These are phyloP conservation scores for Vicia sativa DNA, from an alignment of 306 rosid species.

Conservation along the genomic window DNA sequence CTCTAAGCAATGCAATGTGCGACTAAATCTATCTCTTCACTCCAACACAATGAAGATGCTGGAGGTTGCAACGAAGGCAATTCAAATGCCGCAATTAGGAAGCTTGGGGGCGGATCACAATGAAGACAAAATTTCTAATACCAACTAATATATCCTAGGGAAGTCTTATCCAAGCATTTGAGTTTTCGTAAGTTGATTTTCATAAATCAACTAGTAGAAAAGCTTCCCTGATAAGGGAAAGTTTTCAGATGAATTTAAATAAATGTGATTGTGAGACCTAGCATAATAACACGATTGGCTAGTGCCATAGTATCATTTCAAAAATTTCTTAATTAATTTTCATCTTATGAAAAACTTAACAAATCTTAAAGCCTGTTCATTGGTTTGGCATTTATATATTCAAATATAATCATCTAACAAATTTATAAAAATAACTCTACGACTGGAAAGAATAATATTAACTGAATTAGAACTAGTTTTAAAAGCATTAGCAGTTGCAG, in stretches of 20 bases:
- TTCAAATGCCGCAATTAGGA: too few species aligned
- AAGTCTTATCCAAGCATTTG: background rate
- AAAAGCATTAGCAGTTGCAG: background rate
- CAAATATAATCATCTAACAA: background rate
- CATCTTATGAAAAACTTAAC: background rate
- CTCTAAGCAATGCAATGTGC: too few species aligned
- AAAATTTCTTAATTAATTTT: background rate
- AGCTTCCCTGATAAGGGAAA: slow-evolving; percentile 2
- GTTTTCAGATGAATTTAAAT: slow-evolving; percentile 4
- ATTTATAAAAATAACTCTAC: background rate
- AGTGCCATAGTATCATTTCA: background rate
- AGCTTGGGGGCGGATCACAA: too few species aligned
- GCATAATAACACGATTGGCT: background rate
- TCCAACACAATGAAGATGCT: too few species aligned
- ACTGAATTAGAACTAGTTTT: background rate
- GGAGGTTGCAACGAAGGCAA: too few species aligned
- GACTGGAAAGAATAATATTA: background rate
- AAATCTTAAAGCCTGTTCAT: background rate
- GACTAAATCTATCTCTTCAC: too few species aligned
- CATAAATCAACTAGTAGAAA: slow-evolving; percentile 8
- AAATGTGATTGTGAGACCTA: slow-evolving; percentile 3
- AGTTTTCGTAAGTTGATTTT: slow-evolving; percentile 6
- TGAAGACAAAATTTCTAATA: too few species aligned
- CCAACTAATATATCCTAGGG: background rate
- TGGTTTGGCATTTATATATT: slow-evolving; percentile 4